Conservation (phyloP, 2,329 filamentous ascomycete species). For the Fusarium torreyae region DNA sequence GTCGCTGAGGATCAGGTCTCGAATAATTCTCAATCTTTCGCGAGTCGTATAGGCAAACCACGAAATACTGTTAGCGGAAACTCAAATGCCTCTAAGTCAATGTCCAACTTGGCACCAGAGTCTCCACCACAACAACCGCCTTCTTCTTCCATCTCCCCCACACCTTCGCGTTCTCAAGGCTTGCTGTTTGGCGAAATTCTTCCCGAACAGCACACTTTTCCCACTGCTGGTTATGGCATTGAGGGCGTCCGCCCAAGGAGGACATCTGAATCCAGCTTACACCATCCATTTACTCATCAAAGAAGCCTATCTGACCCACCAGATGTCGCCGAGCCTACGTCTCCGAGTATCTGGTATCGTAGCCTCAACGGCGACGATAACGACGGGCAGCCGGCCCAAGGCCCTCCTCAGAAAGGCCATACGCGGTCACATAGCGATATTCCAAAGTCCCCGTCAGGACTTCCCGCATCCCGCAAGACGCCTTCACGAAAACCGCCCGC, state of each 20-base stretch:
- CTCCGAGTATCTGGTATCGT: conserved; percentile 77
- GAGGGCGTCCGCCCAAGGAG: conserved; percentile 67
- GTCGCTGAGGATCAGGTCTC: conserved; percentile 67
- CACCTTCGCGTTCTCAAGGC: conserved; percentile 59
- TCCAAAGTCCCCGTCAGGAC: conserved; percentile 55
- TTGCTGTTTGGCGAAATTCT: conserved; percentile 84
- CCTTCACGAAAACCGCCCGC: conserved; percentile 45
- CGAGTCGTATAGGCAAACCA: conserved; percentile 71
- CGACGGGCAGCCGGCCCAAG: conserved; percentile 40
- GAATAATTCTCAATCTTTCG: conserved; percentile 71
- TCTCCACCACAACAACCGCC: conserved; percentile 55
- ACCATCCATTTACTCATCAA: conserved; percentile 65
- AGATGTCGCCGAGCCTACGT: conserved; percentile 70
- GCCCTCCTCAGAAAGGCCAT: conserved; percentile 54
- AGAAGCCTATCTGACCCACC: conserved; percentile 70
- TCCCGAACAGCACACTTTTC: conserved; percentile 68
- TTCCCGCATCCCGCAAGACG: conserved; percentile 54
- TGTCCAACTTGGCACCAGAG: conserved; percentile 53
- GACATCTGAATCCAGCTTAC: conserved; percentile 80
- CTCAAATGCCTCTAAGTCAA: conserved; percentile 55
- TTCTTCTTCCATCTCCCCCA: conserved; percentile 52
- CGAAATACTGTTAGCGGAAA: conserved; percentile 55
- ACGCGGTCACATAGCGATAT: conserved; percentile 74
- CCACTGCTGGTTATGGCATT: conserved; percentile 74
- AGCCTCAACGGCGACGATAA: conserved; percentile 50